Base-by-base conservation (phyloP, 495 filamentous ascomycete species). In the Parathielavia appendiculata region DNA sequence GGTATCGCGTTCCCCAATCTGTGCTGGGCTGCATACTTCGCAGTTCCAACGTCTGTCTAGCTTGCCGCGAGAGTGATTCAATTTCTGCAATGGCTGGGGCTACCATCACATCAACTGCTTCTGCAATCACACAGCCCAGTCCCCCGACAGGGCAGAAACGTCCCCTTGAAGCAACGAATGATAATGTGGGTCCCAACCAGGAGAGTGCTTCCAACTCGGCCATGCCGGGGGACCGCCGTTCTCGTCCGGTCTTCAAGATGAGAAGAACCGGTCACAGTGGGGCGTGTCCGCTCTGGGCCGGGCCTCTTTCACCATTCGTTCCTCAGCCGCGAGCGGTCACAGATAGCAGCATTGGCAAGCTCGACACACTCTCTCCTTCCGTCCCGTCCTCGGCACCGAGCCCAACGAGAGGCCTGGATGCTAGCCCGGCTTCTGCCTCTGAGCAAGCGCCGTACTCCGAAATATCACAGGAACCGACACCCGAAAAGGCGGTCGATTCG, bases 221-320 rank as follows among this genome's bases (percentile, higher is more conserved):
- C 14, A 2, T 35, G n/a, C 5, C 30, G 26, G 23, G 36, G 13
- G 40, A 60, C 32, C 12, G 45, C 2, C 54, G 35, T 19, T 14
- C 54, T 1, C 54, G 45, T 9, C 60, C 63, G 2, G 36, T 65
- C 2, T 57, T 60, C 52, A 65, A 62, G 38, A 60, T 65, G 60
- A 59, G 39, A 40, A 51, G 63, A 23, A 65, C 60, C 10, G 63
- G 63, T 0, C 49, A 59, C 35, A 57, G 47, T 20, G 53, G 63
- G 0, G 40, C 52, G 17, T 65, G 46, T 17, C 53, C 63, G 2
- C 17, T 49, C 22, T 52, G 56, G 16, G 26, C 12, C 19, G 56
- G n/a, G 6, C 30, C 22, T 30, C 2, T 30, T 30, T 30, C 26
- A 30, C 26, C 26, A 2, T 6, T 30, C 20, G 1, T 9, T 40